Conservation (phyloP, 2,329 filamentous ascomycete genomes). For the Shiraia sp. region DNA sequence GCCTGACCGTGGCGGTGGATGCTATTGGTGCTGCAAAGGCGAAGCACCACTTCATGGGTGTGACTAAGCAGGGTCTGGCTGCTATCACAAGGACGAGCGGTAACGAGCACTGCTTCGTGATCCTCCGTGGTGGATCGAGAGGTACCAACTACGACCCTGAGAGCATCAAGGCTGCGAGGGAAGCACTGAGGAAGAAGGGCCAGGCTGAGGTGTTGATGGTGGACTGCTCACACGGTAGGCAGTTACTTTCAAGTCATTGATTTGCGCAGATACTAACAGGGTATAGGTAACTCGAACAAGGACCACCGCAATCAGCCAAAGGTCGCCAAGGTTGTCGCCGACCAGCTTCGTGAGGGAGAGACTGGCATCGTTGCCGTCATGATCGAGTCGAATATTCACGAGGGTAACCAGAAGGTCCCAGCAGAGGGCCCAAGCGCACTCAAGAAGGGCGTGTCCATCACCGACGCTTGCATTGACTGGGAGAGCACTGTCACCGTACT, state of each 20-base stretch:
- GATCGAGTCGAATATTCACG: constrained; percentile 98
- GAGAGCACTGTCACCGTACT: constrained; percentile 79
- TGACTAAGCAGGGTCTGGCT: constrained; percentile 95
- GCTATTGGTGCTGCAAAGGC: constrained; percentile 81
- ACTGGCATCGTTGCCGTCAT: constrained; percentile 91
- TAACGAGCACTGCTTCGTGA: constrained; percentile 97
- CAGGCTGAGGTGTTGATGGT: constrained; percentile 93
- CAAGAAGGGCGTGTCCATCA: constrained; percentile 91
- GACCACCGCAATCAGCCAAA: constrained; percentile 97
- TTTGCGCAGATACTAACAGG: constrained; percentile 13
- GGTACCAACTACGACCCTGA: constrained; percentile 93
- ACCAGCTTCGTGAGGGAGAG: constrained; percentile 87
- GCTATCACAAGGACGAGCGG: constrained; percentile 92
- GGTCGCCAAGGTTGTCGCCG: constrained; percentile 78
- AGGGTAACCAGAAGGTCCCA: constrained; percentile 78
- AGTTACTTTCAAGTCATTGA: background rate
- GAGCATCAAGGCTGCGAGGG: constrained; percentile 77
- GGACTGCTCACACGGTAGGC: constrained; percentile 90
- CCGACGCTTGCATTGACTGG: constrained; percentile 95
- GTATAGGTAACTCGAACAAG: constrained; percentile 88
- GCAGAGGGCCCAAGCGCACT: constrained; percentile 76
- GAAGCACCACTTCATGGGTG: constrained; percentile 97
- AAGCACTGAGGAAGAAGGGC: constrained; percentile 78
- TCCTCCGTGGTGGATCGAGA: constrained; percentile 86
- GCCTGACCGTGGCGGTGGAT: constrained; percentile 87